Evolutionary conservation across 2,329 filamentous ascomycete genomes (phyloP).

Genomic region (Trichoderma hamatum): DNA sequence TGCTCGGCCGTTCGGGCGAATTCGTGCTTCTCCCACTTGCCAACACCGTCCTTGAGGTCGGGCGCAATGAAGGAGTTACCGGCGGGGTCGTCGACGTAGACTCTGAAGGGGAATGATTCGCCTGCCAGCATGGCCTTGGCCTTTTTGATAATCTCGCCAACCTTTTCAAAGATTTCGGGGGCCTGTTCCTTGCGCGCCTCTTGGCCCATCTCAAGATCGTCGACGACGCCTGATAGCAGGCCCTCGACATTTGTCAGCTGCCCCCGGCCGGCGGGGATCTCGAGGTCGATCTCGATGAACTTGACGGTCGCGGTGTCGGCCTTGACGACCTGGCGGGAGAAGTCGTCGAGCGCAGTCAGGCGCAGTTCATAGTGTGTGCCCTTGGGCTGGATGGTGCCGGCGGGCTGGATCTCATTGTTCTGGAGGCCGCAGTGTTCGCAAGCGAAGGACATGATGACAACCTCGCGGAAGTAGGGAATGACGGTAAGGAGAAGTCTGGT

Average conservation of each 20-base stretch:
- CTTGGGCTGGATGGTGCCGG: slow-evolving; percentile 87
- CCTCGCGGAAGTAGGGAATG: slow-evolving; percentile 96
- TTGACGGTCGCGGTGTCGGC: slow-evolving; percentile 84
- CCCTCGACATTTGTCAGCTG: slow-evolving; percentile 95
- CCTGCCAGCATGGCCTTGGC: slow-evolving; percentile 78
- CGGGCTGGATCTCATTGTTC: slow-evolving; percentile 93
- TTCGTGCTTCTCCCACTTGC: slow-evolving; percentile 86
- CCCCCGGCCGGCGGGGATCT: slow-evolving; percentile 87
- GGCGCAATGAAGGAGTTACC: slow-evolving; percentile 98
- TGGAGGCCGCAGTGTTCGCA: slow-evolving; percentile 87
- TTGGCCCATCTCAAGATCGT: slow-evolving; percentile 81
- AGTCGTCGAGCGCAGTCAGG: slow-evolving; percentile 71
- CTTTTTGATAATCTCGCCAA: slow-evolving; percentile 74
- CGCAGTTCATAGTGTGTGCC: slow-evolving; percentile 83
- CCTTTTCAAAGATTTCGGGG: slow-evolving; percentile 77
- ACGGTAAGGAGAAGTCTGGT: slow-evolving; percentile 86
- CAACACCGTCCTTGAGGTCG: slow-evolving; percentile 74
- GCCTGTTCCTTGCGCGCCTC: slow-evolving; percentile 75
- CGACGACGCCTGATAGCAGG: slow-evolving; percentile 74
- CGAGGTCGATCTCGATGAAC: slow-evolving; percentile 88
- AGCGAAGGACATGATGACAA: slow-evolving; percentile 95
- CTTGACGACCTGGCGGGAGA: slow-evolving; percentile 88
- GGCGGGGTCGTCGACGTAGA: slow-evolving; percentile 86
- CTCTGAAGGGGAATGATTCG: slow-evolving; percentile 80
- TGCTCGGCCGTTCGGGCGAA: slow-evolving; percentile 82